Evolutionary conservation across 805 yeast species (phyloP).

Genomic region (Kurtzmaniella fragi): DNA sequence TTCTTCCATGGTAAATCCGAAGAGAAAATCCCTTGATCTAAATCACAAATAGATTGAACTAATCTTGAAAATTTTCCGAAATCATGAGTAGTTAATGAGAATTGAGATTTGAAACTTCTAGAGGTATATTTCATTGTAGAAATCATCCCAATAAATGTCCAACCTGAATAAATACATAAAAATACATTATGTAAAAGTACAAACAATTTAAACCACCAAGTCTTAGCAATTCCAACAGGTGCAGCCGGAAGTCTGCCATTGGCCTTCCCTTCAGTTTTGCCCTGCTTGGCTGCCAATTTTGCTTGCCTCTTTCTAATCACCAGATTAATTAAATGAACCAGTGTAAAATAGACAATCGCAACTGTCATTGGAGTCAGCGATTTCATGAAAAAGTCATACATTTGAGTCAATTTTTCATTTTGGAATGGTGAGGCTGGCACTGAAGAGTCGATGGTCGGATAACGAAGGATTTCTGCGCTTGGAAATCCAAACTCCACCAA

Average conservation of each 20-base stretch:
- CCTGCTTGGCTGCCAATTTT: slow-evolving; percentile 17
- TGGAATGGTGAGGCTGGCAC: slow-evolving; percentile 33
- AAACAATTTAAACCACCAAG: slow-evolving; percentile 43
- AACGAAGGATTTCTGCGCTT: slow-evolving; percentile 21
- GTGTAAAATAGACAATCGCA: slow-evolving; percentile 52
- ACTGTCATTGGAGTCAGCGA: slow-evolving; percentile 51
- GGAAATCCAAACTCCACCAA: slow-evolving; percentile 32
- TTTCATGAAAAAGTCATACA: slow-evolving; percentile 42
- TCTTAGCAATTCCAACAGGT: slow-evolving; percentile 46
- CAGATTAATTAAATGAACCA: slow-evolving; percentile 52
- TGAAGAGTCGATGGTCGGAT: slow-evolving; percentile 25
- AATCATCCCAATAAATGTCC: slow-evolving; percentile 69
- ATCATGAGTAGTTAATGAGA: slow-evolving; percentile 14
- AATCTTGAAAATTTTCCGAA: slow-evolving; percentile 31
- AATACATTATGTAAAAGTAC: slow-evolving; percentile 58
- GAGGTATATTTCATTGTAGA: slow-evolving; percentile 42
- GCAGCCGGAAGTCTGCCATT: slow-evolving; percentile 44
- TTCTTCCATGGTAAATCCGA: slow-evolving; percentile 20
- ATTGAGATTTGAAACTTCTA: slow-evolving; percentile 14
- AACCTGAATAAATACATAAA: slow-evolving; percentile 60
- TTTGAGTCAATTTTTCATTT: slow-evolving; percentile 19
- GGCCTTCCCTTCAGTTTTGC: slow-evolving; percentile 8
- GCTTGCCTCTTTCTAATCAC: slow-evolving; percentile 44
- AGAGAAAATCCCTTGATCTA: slow-evolving; percentile 54
- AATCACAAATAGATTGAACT: slow-evolving; percentile 57